Evolutionary conservation across 495 filamentous ascomycete genomes (phyloP), one percentile per base, ranked within the genome.

Genomic region (Copromyces sp.): DNA sequence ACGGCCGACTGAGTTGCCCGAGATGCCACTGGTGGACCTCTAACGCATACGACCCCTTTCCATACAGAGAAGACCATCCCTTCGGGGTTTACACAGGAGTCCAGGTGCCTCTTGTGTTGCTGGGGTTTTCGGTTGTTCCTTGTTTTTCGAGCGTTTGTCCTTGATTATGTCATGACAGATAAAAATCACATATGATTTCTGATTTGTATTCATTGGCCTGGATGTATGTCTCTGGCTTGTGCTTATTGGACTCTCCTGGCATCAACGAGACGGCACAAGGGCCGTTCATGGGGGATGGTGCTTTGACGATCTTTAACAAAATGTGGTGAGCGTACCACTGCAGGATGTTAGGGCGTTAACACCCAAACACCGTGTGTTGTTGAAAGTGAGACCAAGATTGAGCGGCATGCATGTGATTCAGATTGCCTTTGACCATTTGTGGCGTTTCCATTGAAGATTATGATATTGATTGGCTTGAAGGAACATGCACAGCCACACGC

Each of bases 401-500:
- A 61, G 29, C 29, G 53, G 53, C 53, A 61, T 5, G 53, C 53
- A 32, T 61, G 53, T 61, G 53, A 61, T 6, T 61, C 12, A 32
- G 29, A 12, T 32, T 32, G 53, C 24, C 53, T 65, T 35, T 65
- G 53, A 14, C 29, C 6, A 12, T 65, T 6, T 35, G 53, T 65
- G 53, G 53, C 53, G 53, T 65, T 61, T 2, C 12, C 2, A 17
- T 24, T 3, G 9, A 29, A 29, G 14, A 11, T 41, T 70, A 69
- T 72, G 72, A 69, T 73, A 5, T 24, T 53, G 40, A 77, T 74
- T 75, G 68, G 74, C 37, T 38, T 32, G 8, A 3, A 35, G 4
- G 1, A 1, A 7, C 14, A 0, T 9, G 74, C 77, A 79, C 76
- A 70, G 77, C 76, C 74, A 75, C 76, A n/a, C n/a, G n/a, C n/a